Conservation (phyloP, 139 green algal species). For the Ettlia oleoabundans region DNA sequence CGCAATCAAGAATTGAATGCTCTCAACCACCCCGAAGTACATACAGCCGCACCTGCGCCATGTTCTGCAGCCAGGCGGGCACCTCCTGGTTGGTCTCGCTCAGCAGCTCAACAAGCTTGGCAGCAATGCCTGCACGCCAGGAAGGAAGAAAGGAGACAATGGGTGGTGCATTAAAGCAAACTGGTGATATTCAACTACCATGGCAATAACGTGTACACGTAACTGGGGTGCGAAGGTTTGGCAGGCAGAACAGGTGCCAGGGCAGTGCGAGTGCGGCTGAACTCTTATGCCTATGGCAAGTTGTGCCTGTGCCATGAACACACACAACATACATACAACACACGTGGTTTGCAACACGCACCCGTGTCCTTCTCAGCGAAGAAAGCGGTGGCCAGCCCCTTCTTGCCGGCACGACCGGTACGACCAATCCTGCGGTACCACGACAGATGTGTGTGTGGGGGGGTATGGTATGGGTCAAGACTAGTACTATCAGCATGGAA, state of each 20-base stretch:
- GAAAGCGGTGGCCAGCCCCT: slow-evolving; percentile 96
- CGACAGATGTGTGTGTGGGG: too few species aligned
- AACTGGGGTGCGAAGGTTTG: too few species aligned
- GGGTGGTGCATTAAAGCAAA: background rate
- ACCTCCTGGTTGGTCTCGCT: slow-evolving; percentile 97
- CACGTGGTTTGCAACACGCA: background rate
- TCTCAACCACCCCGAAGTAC: slow-evolving; percentile 14
- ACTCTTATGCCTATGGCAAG: too few species aligned
- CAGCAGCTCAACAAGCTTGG: slow-evolving; percentile 82
- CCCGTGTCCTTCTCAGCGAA: slow-evolving; percentile 92
- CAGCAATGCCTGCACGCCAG: slow-evolving; percentile 61
- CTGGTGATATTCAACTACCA: too few species aligned
- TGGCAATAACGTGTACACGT: too few species aligned
- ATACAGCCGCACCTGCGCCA: slow-evolving; percentile 60
- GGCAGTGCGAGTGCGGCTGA: too few species aligned
- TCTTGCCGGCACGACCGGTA: slow-evolving; percentile 92
- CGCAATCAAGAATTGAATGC: too few species aligned
- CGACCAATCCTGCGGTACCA: slow-evolving; percentile 80
- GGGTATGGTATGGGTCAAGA: too few species aligned
- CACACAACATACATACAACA: background rate
- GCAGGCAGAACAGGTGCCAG: too few species aligned
- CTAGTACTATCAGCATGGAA: too few species aligned
- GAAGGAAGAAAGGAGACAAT: background rate
- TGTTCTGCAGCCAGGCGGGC: slow-evolving; percentile 88
- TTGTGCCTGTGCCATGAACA: background rate